A percentile compares a stretch with the other conserved stretches of the same genome.
These are phyloP conservation scores for Symbiodinium pilosum DNA, from an alignment of 73 alveolate species.

Conservation along the genomic window DNA sequence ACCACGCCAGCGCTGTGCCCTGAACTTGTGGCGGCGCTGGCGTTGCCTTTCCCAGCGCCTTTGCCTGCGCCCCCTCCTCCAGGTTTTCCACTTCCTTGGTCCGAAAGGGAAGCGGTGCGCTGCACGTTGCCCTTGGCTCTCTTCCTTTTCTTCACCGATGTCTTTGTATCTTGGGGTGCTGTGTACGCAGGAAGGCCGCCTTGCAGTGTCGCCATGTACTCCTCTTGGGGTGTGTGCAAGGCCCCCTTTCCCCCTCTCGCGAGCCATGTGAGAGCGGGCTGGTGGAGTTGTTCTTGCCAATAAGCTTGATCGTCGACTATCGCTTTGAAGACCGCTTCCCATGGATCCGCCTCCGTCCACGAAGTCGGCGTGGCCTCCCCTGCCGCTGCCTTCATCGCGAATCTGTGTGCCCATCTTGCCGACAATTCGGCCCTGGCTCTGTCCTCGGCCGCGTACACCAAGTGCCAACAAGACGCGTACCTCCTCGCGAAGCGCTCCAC, in stretches of 20 bases:
- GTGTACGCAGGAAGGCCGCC: background rate
- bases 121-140: background rate
- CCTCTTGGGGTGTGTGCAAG: background rate
- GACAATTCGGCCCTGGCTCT: background rate
- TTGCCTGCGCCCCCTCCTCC: background rate
- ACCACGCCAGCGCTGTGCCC: too few species aligned
- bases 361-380: background rate
- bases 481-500: background rate
- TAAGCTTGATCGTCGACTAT: background rate
- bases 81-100: background rate
- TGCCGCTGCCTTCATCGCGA: background rate
- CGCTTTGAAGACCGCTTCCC: background rate
- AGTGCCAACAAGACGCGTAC: background rate
- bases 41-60: background rate
- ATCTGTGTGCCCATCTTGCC: background rate
- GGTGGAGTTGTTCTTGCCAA: conserved; percentile 13
- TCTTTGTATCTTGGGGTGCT: background rate
- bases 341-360: background rate
- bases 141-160: background rate
- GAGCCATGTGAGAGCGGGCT: conserved; percentile 11
- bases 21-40: too few species aligned
- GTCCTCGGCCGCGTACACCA: background rate
- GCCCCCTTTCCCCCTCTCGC: background rate
- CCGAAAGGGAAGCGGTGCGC: background rate
- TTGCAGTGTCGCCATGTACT: background rate